Percentiles rank a stretch among this genome's conserved stretches.
phyloP scores from a whole-genome alignment of 805 yeast genomes.

The Ogataea haglerorum region DNA sequence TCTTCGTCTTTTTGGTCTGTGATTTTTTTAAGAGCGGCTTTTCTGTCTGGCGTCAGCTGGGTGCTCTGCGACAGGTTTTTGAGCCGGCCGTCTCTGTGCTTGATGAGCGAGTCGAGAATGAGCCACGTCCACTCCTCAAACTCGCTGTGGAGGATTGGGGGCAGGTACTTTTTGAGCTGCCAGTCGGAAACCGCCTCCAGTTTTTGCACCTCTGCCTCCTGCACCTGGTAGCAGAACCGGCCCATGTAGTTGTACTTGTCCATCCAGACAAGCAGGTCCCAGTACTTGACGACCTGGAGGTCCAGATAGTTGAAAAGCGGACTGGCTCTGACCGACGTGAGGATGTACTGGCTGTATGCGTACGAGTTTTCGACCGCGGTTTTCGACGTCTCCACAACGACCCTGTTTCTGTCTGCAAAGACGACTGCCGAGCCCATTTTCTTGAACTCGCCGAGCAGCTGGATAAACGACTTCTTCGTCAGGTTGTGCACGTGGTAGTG shows the following conservation, averaged over 20 bases:
- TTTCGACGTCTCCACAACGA: slow-evolving; percentile 72
- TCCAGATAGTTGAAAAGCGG: slow-evolving; percentile 84
- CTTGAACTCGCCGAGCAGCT: slow-evolving; percentile 73
- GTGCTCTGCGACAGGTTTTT: slow-evolving; percentile 24
- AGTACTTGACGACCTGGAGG: slow-evolving; percentile 65
- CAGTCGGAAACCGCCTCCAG: slow-evolving; percentile 59
- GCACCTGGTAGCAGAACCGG: slow-evolving; percentile 44
- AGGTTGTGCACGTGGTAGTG: slow-evolving; percentile 86
- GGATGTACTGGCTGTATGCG: slow-evolving; percentile 83
- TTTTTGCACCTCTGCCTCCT: slow-evolving; percentile 41
- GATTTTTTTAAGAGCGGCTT: slow-evolving; percentile 60
- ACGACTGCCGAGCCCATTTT: slow-evolving; percentile 76
- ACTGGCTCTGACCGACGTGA: slow-evolving; percentile 72
- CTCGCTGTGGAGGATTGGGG: slow-evolving; percentile 71
- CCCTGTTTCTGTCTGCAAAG: slow-evolving; percentile 73
- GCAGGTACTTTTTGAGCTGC: slow-evolving; percentile 76
- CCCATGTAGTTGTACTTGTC: slow-evolving; percentile 89
- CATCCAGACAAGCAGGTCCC: slow-evolving; percentile 97
- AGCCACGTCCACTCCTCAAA: slow-evolving; percentile 84
- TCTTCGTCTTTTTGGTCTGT: slow-evolving; percentile 36
- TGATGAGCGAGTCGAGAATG: slow-evolving; percentile 66
- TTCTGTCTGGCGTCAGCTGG: slow-evolving; percentile 55
- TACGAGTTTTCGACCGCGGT: slow-evolving; percentile 79
- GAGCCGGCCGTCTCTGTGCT: slow-evolving; percentile 42
- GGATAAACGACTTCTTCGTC: slow-evolving; percentile 77